Conservation (phyloP, 1,284 basidiomycete genomes). For the Austropuccinia psidii region DNA sequence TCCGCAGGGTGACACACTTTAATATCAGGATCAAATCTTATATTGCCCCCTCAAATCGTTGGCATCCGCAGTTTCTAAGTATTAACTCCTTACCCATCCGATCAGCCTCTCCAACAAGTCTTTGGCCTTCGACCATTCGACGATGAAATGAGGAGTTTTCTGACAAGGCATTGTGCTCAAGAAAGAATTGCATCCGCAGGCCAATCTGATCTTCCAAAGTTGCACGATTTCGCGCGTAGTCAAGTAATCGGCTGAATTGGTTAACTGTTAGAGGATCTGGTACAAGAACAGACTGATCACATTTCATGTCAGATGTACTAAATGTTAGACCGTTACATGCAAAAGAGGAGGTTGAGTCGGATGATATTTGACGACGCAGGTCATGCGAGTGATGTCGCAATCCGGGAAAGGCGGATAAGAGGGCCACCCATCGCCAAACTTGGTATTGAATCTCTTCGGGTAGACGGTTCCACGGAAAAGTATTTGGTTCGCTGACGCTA, state of each 20-base stretch:
- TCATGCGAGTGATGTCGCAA: neutral
- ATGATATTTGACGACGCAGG: neutral
- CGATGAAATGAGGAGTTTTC: neutral
- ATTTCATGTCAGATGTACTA: neutral
- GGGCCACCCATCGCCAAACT: constrained; percentile 10
- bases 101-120: neutral
- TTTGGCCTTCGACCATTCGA: neutral
- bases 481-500: neutral
- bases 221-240: neutral
- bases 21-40: too few species aligned
- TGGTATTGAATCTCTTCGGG: constrained; percentile 23
- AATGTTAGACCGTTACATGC: neutral
- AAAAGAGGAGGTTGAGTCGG: neutral
- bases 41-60: neutral
- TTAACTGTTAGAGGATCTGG: constrained; percentile 12
- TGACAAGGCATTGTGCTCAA: neutral
- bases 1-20: too few species aligned
- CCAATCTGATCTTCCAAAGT: neutral
- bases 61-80: neutral
- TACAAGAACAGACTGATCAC: neutral
- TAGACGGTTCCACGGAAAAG: constrained; percentile 8
- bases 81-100: neutral
- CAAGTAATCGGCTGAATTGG: neutral
- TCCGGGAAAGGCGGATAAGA: constrained; percentile 12
- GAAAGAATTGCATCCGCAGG: neutral